These are phyloP conservation scores for Crepidotus variabilis DNA, from an alignment of 768 basidiomycete genomes.

Conservation along the genomic window DNA sequence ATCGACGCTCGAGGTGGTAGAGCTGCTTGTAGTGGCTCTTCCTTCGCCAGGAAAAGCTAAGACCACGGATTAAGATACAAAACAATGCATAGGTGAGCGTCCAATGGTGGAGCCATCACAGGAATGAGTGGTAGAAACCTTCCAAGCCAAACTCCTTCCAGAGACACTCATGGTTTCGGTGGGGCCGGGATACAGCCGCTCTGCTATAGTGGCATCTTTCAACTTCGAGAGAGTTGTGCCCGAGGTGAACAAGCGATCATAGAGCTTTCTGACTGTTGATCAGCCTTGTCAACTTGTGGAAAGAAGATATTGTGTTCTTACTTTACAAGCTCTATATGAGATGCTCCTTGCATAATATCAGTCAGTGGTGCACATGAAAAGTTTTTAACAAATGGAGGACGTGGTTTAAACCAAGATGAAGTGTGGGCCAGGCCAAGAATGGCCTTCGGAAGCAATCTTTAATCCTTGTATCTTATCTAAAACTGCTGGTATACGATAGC, in stretches of 20 bases:
- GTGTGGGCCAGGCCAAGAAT: background rate
- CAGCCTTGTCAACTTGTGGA: background rate
- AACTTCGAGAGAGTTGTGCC: slow-evolving; percentile 57
- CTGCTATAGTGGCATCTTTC: slow-evolving; percentile 61
- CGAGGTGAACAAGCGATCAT: slow-evolving; percentile 46
- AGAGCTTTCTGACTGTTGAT: slow-evolving; percentile 29
- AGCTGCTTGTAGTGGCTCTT: slow-evolving; percentile 59
- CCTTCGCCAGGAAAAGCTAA: slow-evolving; percentile 65
- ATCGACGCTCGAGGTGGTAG: slow-evolving; percentile 32
- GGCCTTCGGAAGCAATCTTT: background rate
- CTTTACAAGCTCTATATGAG: background rate
- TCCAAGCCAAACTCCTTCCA: slow-evolving; percentile 86
- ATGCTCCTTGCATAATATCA: background rate
- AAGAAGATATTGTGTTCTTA: background rate
- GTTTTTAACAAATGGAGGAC: background rate
- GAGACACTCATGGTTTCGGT: slow-evolving; percentile 44
- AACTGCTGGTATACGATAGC: too few species aligned
- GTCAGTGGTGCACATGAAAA: background rate
- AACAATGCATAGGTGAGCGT: slow-evolving; percentile 12
- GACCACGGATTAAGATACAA: slow-evolving; percentile 15
- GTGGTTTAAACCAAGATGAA: background rate
- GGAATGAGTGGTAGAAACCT: slow-evolving; percentile 41
- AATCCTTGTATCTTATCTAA: too few species aligned
- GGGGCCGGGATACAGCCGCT: slow-evolving; percentile 47
- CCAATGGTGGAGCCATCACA: background rate